Evolutionary conservation across 2,329 filamentous ascomycete species (phyloP).

Genomic region (Ascochyta clinopodiicola): DNA sequence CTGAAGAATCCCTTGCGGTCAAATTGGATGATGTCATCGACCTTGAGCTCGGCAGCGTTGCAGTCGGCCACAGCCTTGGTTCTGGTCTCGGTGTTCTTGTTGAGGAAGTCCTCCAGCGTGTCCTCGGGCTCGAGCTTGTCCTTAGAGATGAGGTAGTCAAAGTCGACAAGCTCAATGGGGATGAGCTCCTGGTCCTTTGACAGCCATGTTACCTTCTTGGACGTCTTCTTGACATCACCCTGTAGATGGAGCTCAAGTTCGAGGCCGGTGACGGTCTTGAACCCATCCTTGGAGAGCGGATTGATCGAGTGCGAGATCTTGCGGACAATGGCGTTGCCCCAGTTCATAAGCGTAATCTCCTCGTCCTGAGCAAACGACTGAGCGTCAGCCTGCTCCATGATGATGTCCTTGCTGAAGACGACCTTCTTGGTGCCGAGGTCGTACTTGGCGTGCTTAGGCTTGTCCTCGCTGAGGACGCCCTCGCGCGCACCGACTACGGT

Average conservation of each 20-base stretch:
- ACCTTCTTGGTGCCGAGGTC: conserved; percentile 87
- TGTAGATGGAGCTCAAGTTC: conserved; percentile 87
- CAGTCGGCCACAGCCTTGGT: conserved; percentile 80
- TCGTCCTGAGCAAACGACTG: conserved; percentile 81
- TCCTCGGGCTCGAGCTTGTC: conserved; percentile 90
- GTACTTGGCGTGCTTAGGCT: conserved; percentile 91
- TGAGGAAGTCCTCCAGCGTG: conserved; percentile 82
- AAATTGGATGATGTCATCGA: conserved; percentile 92
- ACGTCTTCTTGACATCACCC: conserved; percentile 92
- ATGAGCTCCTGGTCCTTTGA: conserved; percentile 78
- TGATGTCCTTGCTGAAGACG: conserved; percentile 73
- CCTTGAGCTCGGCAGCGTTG: conserved; percentile 79
- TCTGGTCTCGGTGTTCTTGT: conserved; percentile 74
- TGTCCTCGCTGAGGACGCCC: conserved; percentile 69
- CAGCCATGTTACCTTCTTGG: conserved; percentile 97
- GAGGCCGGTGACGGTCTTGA: conserved; percentile 67
- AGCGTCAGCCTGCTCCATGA: conserved; percentile 87
- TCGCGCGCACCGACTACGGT: conserved; percentile 68
- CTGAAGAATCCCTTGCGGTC: conserved; percentile 93
- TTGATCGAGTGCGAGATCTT: conserved; percentile 64
- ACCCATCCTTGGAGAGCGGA: conserved; percentile 55
- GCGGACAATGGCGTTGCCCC: conserved; percentile 86
- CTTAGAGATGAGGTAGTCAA: conserved; percentile 94
- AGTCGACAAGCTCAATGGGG: conserved; percentile 86
- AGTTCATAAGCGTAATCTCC: conserved; percentile 95